Evolutionary conservation across 768 basidiomycete genomes (phyloP).

Genomic region (Sarcodon sp.): DNA sequence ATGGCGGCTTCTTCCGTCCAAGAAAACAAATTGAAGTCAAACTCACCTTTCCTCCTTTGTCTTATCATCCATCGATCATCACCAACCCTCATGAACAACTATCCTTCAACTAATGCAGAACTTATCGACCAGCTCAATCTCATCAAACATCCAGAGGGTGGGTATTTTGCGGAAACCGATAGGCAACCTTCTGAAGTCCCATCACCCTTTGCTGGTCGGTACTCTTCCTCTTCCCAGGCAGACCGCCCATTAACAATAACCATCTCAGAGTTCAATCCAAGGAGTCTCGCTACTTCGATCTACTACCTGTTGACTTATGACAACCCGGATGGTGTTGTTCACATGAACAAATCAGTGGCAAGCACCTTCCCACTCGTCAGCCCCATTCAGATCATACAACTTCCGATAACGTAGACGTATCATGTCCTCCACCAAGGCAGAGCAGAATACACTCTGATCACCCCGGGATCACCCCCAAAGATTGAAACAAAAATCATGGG

Average conservation of each 20-base stretch:
- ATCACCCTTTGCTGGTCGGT: constrained; percentile 20
- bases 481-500: constrained; percentile 22
- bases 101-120: constrained; percentile 14
- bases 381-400: background rate
- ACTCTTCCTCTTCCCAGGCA: background rate
- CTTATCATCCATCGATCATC: background rate
- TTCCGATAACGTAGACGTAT: constrained; percentile 25
- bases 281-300: constrained; percentile 29
- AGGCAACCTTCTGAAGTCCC: constrained; percentile 14
- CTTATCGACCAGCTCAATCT: constrained; percentile 16
- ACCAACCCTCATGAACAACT: constrained; percentile 1
- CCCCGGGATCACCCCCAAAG: constrained; percentile 16
- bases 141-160: constrained; percentile 16
- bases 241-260: background rate
- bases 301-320: constrained; percentile 35
- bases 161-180: constrained; percentile 24
- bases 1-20: too few species aligned
- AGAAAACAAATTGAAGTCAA: background rate
- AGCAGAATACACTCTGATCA: constrained; percentile 35
- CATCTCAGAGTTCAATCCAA: constrained; percentile 12
- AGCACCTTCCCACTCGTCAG: constrained; percentile 5
- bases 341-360: constrained; percentile 36
- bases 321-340: constrained; percentile 25
- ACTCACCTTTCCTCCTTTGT: background rate
- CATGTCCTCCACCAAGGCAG: constrained; percentile 39